Percentiles rank a stretch among this genome's conserved stretches.
Evolutionary conservation across 139 green algal species (phyloP).

Genomic region (Coccomyxa sp.): DNA sequence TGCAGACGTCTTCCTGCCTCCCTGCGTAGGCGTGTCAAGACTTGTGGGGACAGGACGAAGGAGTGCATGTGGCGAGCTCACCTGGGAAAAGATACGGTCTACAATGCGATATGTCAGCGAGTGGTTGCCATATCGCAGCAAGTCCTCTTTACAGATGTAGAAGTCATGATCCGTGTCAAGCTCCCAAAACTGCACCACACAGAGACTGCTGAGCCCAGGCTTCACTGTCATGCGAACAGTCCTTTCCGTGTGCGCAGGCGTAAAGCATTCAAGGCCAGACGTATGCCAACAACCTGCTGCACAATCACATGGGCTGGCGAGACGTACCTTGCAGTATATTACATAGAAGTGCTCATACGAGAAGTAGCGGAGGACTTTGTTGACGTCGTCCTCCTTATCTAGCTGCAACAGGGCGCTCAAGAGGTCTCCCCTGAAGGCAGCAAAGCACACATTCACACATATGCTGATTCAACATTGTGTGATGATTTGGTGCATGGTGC

Average conservation of each 20-base stretch:
- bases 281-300: too few relatives aligned
- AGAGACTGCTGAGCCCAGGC: too few relatives aligned
- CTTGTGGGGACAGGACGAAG: too few relatives aligned
- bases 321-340: conserved; percentile 94
- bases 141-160: conserved; percentile 84
- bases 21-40: too few relatives aligned
- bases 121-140: conserved; percentile 93
- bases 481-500: background rate
- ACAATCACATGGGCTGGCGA: background rate
- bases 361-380: conserved; percentile 88
- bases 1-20: too few relatives aligned
- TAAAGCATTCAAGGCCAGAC: background rate
- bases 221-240: background rate
- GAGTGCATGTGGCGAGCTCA: conserved; percentile 14
- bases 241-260: background rate
- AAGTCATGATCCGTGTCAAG: conserved; percentile 99
- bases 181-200: conserved; percentile 90
- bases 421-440: conserved; percentile 66
- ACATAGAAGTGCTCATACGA: conserved; percentile 99
- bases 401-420: conserved; percentile 77
- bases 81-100: conserved; percentile 91
- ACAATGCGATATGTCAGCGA: conserved; percentile 93
- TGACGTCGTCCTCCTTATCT: conserved; percentile 96
- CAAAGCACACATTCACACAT: background rate
- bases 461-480: background rate